phyloP scores from a whole-genome alignment of 768 basidiomycete genomes.

The Hydnomerulius pinastri region DNA sequence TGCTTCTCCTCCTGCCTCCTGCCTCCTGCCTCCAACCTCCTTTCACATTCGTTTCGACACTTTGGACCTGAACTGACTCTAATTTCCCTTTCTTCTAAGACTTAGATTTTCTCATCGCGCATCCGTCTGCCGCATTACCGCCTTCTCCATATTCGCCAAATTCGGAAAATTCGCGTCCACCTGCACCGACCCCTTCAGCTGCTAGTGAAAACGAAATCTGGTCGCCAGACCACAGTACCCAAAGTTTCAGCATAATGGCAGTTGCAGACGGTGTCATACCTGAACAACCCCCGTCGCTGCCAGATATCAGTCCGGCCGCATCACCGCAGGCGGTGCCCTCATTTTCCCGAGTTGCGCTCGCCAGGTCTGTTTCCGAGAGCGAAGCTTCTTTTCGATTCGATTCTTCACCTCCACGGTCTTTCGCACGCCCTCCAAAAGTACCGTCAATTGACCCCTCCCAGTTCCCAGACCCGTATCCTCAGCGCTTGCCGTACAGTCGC shows the following conservation, averaged over 20 bases:
- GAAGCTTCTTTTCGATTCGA: constrained; percentile 42
- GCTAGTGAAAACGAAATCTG: constrained; percentile 25
- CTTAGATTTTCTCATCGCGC: constrained; percentile 31
- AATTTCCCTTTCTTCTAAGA: constrained; percentile 16
- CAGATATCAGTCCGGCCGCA: constrained; percentile 21
- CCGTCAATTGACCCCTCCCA: constrained; percentile 60
- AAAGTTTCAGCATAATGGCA: constrained; percentile 21
- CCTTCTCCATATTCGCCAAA: constrained; percentile 36
- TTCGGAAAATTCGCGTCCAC: constrained; percentile 36
- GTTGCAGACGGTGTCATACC: constrained; percentile 11
- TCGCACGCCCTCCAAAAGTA: constrained; percentile 46
- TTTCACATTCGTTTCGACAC: constrained; percentile 20
- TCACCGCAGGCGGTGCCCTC: constrained; percentile 25
- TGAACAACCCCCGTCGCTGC: constrained; percentile 15
- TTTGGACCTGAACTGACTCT: constrained; percentile 17
- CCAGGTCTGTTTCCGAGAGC: constrained; percentile 42
- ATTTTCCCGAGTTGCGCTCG: constrained; percentile 35
- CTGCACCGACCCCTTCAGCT: constrained; percentile 40
- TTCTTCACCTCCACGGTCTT: constrained; percentile 35
- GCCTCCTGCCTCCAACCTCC: too few species aligned
- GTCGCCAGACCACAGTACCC: constrained; percentile 22
- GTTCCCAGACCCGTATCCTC: constrained; percentile 74
- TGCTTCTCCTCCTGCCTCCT: constrained; percentile 4
- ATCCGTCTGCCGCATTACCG: constrained; percentile 32
- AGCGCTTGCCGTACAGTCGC: constrained; percentile 49